phyloP scores from a whole-genome alignment of 495 filamentous ascomycete species.

The Penicillium parvum region DNA sequence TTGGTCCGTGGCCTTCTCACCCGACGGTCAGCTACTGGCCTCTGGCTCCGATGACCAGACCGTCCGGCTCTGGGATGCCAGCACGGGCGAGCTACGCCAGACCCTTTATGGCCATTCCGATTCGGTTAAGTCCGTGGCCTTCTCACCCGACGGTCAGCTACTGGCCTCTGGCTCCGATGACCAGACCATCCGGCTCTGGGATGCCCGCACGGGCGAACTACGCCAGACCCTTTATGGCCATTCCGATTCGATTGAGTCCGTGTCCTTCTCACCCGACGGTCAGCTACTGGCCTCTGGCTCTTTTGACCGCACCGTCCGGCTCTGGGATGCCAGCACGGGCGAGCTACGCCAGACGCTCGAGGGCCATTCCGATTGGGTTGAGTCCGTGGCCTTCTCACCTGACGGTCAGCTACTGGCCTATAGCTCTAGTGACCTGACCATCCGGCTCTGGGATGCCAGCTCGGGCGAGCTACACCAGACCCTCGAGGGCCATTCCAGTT shows the following conservation, averaged over 20 bases:
- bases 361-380: background rate
- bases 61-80: background rate
- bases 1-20: slow-evolving; percentile 5
- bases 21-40: slow-evolving; percentile 9
- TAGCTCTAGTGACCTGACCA: background rate
- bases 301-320: slow-evolving; percentile 1
- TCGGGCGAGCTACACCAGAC: background rate
- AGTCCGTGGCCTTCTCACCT: background rate
- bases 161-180: slow-evolving; percentile 26
- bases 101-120: background rate
- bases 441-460: background rate
- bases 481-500: background rate
- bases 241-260: background rate
- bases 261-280: slow-evolving; percentile 22
- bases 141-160: slow-evolving; percentile 31
- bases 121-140: slow-evolving; percentile 9
- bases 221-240: slow-evolving; percentile 6
- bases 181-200: slow-evolving; percentile 33
- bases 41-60: background rate
- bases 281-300: slow-evolving; percentile 9
- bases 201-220: slow-evolving; percentile 7
- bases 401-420: background rate
- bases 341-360: background rate
- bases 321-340: slow-evolving; percentile 20
- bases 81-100: background rate